Conservation (phyloP, 306 rosid genomes). For the Ochetophila trinervis region DNA sequence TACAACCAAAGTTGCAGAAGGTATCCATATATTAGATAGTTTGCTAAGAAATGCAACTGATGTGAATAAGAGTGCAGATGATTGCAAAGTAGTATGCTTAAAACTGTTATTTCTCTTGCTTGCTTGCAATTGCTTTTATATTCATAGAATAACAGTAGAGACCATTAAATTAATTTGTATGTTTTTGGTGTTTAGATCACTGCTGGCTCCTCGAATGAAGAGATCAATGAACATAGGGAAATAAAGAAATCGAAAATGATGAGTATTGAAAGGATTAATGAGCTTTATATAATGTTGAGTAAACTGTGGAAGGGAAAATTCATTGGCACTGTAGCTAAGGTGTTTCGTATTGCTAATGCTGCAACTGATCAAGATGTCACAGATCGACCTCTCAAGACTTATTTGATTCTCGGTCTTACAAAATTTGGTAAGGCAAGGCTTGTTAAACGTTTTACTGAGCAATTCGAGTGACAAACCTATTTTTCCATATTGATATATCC, state of each 20-base stretch:
- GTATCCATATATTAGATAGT: conserved; percentile 3
- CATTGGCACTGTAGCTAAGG: conserved; percentile 3
- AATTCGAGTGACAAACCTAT: conserved; percentile 1
- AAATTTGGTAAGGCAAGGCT: background rate
- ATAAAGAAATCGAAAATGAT: conserved; percentile 7
- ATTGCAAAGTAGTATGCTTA: too few species aligned
- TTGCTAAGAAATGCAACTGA: background rate
- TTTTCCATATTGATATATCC: conserved; percentile 5
- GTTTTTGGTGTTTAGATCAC: background rate
- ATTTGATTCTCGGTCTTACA: conserved; percentile 1
- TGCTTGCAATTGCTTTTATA: too few species aligned
- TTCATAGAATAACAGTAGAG: too few species aligned
- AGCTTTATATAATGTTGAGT: background rate
- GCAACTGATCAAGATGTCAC: too few species aligned
- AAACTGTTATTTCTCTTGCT: too few species aligned
- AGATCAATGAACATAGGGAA: background rate
- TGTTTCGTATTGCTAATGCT: background rate
- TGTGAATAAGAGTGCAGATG: too few species aligned
- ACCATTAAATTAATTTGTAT: too few species aligned
- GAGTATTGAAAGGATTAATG: background rate
- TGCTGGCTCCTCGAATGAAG: background rate
- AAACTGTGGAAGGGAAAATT: background rate
- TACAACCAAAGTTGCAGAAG: conserved; percentile 3
- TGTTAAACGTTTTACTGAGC: conserved; percentile 4
- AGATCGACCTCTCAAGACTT: background rate